Evolutionary conservation across 2,329 filamentous ascomycete species (phyloP), one percentile per base, ranked within the genome.

Genomic region (Diaporthe batatas): DNA sequence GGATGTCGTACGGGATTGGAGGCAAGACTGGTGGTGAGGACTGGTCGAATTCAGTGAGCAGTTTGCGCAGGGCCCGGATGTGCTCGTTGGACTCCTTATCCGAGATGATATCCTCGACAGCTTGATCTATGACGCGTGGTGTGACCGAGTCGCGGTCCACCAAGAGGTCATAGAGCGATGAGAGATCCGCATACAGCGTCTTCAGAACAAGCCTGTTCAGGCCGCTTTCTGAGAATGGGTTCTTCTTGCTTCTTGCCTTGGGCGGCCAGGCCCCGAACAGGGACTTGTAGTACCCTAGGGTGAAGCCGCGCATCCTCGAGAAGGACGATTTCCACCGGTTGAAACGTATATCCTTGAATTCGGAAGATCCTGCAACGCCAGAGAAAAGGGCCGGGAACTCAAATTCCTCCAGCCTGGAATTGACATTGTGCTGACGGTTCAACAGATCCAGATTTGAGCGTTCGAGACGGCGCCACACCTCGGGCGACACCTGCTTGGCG

Each of bases 361-460:
- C 94, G 14, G 92, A 95, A 4, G 94, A 97, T 81, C 92, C 95
- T 79, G 94, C 96, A 76, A 95, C 91, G 44, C 96, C 96, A 0
- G 94, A 90, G 79, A 98, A 98, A 6, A 98, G 85, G 0, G 94
- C 93, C 0, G 95, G 95, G 77, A 98, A 98, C 42, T 98, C 94
- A 77, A 98, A 98, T 74, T 94, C 91, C 72, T 93, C 91, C n/a
- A 98, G 85, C 55, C 93, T 92, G 42, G 86, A 84, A 75, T 93
- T 92, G 76, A 95, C 90, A 69, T 88, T 91, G 74, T 91, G 88
- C 73, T 94, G 89, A 25, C 94, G 90, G 74, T 90, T 91, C 44
- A 92, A 87, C 3, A 98, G 86, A 78, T 98, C 95, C 77, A 97
- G 87, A 65, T 93, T 91, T 1, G 95, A 93, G 74, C 94, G 90